Conservation (phyloP, 495 filamentous ascomycete species). For the Monascus purpureus region DNA sequence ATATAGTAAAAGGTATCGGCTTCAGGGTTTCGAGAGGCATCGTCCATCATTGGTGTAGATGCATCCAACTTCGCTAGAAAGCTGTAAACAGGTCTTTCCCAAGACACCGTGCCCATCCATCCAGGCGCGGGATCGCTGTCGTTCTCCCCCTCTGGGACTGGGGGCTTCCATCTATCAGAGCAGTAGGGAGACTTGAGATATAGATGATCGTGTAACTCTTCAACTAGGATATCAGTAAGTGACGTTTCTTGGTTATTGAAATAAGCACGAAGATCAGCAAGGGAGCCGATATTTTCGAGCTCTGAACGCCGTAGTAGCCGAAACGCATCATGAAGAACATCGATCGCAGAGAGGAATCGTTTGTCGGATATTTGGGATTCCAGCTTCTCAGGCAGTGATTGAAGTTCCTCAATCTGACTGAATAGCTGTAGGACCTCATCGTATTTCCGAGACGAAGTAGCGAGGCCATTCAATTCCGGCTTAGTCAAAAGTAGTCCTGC, state of each 20-base stretch:
- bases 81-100: constrained; percentile 54
- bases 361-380: constrained; percentile 94
- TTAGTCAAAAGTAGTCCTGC: constrained; percentile 69
- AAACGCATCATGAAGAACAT: constrained; percentile 76
- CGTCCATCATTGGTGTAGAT: constrained; percentile 61
- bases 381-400: constrained; percentile 80
- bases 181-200: constrained; percentile 96
- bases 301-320: constrained; percentile 72
- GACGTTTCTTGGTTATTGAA: constrained; percentile 85
- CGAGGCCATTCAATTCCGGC: constrained; percentile 79
- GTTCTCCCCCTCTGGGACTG: constrained; percentile 34
- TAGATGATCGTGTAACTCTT: constrained; percentile 93
- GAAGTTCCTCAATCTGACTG: constrained; percentile 73
- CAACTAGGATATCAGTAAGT: constrained; percentile 84
- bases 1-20: constrained; percentile 91
- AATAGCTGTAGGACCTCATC: constrained; percentile 81
- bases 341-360: constrained; percentile 82
- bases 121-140: constrained; percentile 31
- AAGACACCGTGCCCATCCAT: constrained; percentile 17
- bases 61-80: constrained; percentile 73
- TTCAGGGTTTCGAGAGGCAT: constrained; percentile 82
- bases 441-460: constrained; percentile 75
- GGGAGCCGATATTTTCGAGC: constrained; percentile 79
- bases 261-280: constrained; percentile 75
- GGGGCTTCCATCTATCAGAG: constrained; percentile 80